A percentile compares a stretch with the other conserved stretches of the same genome.
Evolutionary conservation across 495 filamentous ascomycete genomes (phyloP).

Genomic region (Peziza echinospora): DNA sequence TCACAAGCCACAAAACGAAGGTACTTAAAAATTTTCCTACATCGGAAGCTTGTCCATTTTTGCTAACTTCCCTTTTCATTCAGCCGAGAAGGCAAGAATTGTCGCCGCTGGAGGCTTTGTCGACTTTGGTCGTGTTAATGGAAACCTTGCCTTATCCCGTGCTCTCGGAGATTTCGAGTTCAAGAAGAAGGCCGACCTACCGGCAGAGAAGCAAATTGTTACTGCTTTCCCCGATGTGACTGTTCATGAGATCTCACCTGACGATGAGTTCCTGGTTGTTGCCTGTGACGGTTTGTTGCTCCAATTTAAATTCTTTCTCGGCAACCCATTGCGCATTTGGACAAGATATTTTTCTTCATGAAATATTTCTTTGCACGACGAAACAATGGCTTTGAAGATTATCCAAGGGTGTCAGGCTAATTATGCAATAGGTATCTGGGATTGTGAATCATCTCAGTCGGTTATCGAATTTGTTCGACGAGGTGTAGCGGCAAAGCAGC

Average conservation of each 20-base stretch:
- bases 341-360: too few relatives aligned
- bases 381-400: not conserved
- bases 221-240: slow-evolving; percentile 90
- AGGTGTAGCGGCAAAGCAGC: slow-evolving; percentile 87
- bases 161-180: slow-evolving; percentile 99
- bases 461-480: slow-evolving; percentile 92
- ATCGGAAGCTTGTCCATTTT: slow-evolving; percentile 6
- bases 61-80: slow-evolving; percentile 1
- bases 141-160: slow-evolving; percentile 90
- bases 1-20: slow-evolving; percentile 97
- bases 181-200: slow-evolving; percentile 93
- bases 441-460: slow-evolving; percentile 93
- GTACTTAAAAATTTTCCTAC: too few relatives aligned
- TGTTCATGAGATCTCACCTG: slow-evolving; percentile 67
- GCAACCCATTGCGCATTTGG: too few relatives aligned
- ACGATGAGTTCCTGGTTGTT: slow-evolving; percentile 92
- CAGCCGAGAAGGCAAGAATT: slow-evolving; percentile 91
- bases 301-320: not conserved
- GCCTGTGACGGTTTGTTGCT: slow-evolving; percentile 71
- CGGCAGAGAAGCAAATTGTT: slow-evolving; percentile 92
- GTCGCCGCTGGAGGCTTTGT: slow-evolving; percentile 91
- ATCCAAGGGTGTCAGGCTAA: slow-evolving; percentile 4
- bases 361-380: too few relatives aligned
- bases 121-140: slow-evolving; percentile 94
- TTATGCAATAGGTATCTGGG: slow-evolving; percentile 65